Base-by-base conservation (phyloP, 805 yeast genomes). In the Candida khao-thaluensis region DNA sequence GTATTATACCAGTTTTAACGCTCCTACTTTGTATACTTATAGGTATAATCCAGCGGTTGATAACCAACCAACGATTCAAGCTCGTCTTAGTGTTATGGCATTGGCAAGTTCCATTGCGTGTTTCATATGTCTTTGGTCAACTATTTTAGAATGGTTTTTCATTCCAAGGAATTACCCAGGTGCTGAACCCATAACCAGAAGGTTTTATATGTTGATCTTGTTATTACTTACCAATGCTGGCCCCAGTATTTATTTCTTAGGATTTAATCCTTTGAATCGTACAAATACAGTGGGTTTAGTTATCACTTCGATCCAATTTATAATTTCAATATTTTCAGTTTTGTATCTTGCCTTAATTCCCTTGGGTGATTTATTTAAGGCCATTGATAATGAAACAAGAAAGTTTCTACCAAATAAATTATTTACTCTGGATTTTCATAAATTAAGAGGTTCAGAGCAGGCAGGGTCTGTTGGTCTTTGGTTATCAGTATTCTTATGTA, bases 81-180 rank as follows among this genome's bases (percentile, higher is more conserved):
- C 79, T 0, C 66, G 69, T 12, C 53, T 82, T 16, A 67, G 88
- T 0, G 74, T 79, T 0, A 70, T 84, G 59, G 74, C 93, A 0
- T 45, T 85, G 1, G 86, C 87, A 6, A 95, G 95, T 0, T 64
- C 79, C 0, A 56, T 82, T 5, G 78, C 85, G 1, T 71, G 80
- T 4, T 29, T 78, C 1, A 71, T 84, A 17, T 78, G 81, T 41
- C 49, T 85, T 1, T 2, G 73, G 2, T 81, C 87, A 0, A 65
- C 82, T 0, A 1, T 79, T 0, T 67, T 76, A 22, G 95, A 86
- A 56, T 64, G 68, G 30, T 35, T 63, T 0, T 84, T 81, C 57
- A 82, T 85, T 20, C 93, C 95, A 4, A 64, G 93, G 44, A 64
- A 66, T 29, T 84, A 83, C 81, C 76, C 85, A 0, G 95, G 93